Base-by-base conservation (phyloP, 768 basidiomycete species). In the Boletus subparvulus region DNA sequence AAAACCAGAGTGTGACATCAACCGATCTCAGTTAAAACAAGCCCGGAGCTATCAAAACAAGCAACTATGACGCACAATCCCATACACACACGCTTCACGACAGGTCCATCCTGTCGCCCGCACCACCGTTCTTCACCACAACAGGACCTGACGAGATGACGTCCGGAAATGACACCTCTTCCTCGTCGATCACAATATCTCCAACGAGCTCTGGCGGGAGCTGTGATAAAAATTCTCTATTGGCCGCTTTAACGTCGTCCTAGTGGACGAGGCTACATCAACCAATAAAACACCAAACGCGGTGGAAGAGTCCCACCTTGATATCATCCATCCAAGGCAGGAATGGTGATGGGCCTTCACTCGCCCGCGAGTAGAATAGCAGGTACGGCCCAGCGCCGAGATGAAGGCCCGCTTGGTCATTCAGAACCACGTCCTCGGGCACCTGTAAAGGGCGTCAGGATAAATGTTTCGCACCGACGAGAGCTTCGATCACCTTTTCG, bases 331-430 rank as follows among this genome's bases (percentile, higher is more conserved):
- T 71, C 69, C 69, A 70, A 11, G 69, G 68, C 3, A 69, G 42
- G 9, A 48, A 33, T 1, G 26, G n/a, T 11, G 26, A 9, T 3
- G 37, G 61, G 12, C 61, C 67, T 2, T 63, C 62, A 4, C 30
- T 41, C 3, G 66, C 70, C 16, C 73, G 76, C 35, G 79, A 80
- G 70, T 92, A 93, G 36, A 93, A 69, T n/a, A 93, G 73, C 63
- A 92, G 70, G 69, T 87, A 91, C 1, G 91, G 90, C 1, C 91
- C 91, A 19, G 88, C 88, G 16, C 83, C 80, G 6, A 91, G 78
- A 64, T 91, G 89, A 33, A 92, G 71, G 0, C 92, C 91, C 5
- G 82, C 77, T 4, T 83, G 72, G 58, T 93, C 91, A 4, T 80
- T 82, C 16, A 92, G 71, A 11, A 89, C 88, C 0, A 74, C 74